Percentiles rank a stretch among this genome's conserved stretches.
These are phyloP conservation scores for Ilex asprella DNA, from an alignment of 257 asterid genomes.

Conservation along the genomic window DNA sequence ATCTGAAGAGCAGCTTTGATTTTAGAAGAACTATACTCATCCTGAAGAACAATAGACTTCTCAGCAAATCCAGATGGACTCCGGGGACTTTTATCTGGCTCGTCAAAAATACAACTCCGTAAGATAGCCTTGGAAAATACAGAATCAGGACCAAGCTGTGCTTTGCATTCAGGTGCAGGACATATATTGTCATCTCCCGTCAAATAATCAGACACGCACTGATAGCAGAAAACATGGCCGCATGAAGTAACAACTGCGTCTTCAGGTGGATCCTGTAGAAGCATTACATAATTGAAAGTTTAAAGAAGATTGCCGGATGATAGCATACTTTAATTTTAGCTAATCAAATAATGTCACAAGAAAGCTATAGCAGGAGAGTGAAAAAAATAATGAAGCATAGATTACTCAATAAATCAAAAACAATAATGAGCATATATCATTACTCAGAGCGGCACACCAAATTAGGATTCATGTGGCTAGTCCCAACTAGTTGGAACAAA, in stretches of 20 bases:
- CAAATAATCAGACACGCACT: constrained; percentile 75
- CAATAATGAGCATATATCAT: too few species aligned
- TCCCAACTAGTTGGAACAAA: too few species aligned
- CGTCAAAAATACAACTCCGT: constrained; percentile 48
- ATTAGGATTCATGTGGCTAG: too few species aligned
- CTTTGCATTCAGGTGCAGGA: constrained; percentile 80
- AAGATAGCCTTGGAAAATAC: constrained; percentile 62
- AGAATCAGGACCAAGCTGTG: constrained; percentile 79
- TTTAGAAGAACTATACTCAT: constrained; percentile 66
- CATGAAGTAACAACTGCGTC: constrained; percentile 92
- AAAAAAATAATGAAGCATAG: too few species aligned
- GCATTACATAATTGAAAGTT: constrained; percentile 11
- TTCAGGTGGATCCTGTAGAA: constrained; percentile 92
- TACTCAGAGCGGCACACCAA: too few species aligned
- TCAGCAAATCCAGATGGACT: constrained; percentile 35
- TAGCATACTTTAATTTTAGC: too few species aligned
- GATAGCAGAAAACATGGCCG: constrained; percentile 92
- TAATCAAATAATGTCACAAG: too few species aligned
- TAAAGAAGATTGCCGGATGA: too few species aligned
- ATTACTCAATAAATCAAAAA: too few species aligned
- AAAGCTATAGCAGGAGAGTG: too few species aligned
- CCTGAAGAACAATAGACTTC: constrained; percentile 37
- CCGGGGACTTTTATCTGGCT: constrained; percentile 34
- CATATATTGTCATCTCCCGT: constrained; percentile 86
- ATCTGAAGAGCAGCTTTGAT: constrained; percentile 65